These are phyloP conservation scores for Emergomyces pasteurianus DNA, from an alignment of 2,329 filamentous ascomycete genomes.

Conservation along the genomic window DNA sequence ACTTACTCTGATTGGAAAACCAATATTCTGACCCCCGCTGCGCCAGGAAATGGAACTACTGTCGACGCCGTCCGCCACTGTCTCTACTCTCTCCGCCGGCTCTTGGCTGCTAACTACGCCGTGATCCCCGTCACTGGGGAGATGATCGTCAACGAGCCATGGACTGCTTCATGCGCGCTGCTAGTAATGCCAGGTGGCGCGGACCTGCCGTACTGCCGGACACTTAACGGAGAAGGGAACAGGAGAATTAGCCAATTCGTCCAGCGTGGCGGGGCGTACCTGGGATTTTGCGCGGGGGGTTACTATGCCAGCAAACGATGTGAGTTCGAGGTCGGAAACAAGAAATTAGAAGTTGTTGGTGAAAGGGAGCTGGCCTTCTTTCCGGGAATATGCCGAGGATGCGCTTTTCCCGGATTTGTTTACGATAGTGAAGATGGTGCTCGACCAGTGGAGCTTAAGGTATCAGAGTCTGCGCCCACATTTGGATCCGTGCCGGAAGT, in stretches of 20 bases:
- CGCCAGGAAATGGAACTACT: constrained; percentile 67
- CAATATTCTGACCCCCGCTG: constrained; percentile 19
- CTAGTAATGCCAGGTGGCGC: constrained; percentile 88
- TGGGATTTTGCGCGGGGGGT: constrained; percentile 88
- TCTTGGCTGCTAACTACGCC: constrained; percentile 84
- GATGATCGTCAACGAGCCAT: constrained; percentile 79
- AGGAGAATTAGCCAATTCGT: constrained; percentile 74
- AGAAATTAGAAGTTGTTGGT: constrained; percentile 71
- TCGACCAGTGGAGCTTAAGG: constrained; percentile 54
- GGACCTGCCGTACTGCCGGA: constrained; percentile 83
- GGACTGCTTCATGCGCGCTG: constrained; percentile 74
- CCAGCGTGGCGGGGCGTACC: constrained; percentile 68
- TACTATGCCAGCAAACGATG: constrained; percentile 76
- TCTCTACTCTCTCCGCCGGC: constrained; percentile 69
- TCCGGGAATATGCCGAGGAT: constrained; percentile 71
- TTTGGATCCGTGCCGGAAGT: constrained; percentile 43
- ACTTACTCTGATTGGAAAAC: constrained; percentile 16
- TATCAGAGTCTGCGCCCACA: constrained; percentile 49
- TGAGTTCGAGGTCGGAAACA: constrained; percentile 84
- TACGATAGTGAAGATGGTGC: constrained; percentile 84
- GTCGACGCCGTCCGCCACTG: constrained; percentile 82
- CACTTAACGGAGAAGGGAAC: constrained; percentile 80
- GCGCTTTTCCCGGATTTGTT: constrained; percentile 79
- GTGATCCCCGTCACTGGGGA: constrained; percentile 73
- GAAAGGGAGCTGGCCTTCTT: constrained; percentile 78